Base-by-base conservation (phyloP, 2,329 filamentous ascomycete genomes). In the Chaetomiaceae sp. region DNA sequence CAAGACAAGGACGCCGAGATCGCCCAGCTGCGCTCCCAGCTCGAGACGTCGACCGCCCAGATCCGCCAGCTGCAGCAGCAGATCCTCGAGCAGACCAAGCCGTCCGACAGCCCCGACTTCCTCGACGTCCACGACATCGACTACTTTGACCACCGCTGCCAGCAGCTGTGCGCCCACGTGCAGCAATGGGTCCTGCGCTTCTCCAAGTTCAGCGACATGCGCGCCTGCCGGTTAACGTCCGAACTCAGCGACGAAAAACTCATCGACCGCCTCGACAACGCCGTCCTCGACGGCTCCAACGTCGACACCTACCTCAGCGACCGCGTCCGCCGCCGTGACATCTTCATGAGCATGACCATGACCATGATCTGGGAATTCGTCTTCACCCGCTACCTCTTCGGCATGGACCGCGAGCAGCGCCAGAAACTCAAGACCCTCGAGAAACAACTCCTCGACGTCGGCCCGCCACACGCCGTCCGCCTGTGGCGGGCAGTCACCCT, bases 341-440 rank as follows among this genome's bases (percentile, higher is more conserved):
- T 97, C 54, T 96, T 99, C 78, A 96, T 97, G 90, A 94, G 91
- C 34, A 91, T 99, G 70, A 89, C 92, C 52, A 97, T 97, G 91
- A 94, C 88, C 57, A 96, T 99, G 91, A 85, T 99, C 47, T 99
- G 91, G 91, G 94, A 99, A 71, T 96, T 95, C 66, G 86, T 99
- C 68, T 99, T 99, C 68, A 96, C 92, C 8, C 85, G 94, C 59
- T 99, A 99, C 70, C 84, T 99, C 23, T 99, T 99, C 69, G 94
- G 94, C 64, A 96, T 99, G 90, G 94, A 99, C 69, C 83, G 91
- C 64, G 94, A 97, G 71, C 94, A 99, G 72, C 84, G 94, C 64
- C 91, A 97, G 71, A 97, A 97, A 72, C 85, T 99, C 69, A 97
- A 99, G 75, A 85, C 88, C 31, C 81, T 99, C 8, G 95, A 99